Conservation (phyloP, 768 basidiomycete genomes). For the Mrakia blollopis region DNA sequence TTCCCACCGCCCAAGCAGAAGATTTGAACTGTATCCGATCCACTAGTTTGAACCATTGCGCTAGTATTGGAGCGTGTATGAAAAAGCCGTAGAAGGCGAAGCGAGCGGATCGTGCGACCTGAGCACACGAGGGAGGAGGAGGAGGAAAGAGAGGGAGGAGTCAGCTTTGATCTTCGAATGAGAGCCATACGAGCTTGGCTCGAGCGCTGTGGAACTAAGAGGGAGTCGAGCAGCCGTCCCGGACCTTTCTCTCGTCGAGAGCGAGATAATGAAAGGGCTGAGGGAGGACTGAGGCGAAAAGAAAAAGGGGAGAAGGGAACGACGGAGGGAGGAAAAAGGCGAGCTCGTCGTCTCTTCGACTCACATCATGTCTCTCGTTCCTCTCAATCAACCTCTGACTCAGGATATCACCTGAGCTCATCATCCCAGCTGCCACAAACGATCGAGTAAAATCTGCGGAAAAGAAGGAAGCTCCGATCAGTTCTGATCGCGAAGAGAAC, state of each 20-base stretch:
- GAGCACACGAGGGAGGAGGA: neutral
- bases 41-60: conserved; percentile 31
- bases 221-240: no score
- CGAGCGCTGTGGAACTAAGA: no score
- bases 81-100: conserved; percentile 31
- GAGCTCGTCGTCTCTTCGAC: neutral
- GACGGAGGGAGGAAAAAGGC: neutral
- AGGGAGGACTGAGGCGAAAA: neutral
- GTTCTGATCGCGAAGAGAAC: neutral
- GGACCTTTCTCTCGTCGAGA: no score
- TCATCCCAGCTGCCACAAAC: conserved; percentile 27
- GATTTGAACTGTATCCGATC: conserved; percentile 24
- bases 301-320: no score
- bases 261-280: neutral
- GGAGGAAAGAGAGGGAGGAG: neutral
- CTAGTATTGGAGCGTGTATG: conserved; percentile 24
- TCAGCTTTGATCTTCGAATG: no score
- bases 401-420: conserved; percentile 24
- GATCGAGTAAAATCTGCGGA: conserved; percentile 20
- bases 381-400: conserved; percentile 23
- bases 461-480: neutral
- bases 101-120: conserved; percentile 23
- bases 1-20: neutral
- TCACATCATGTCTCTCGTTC: conserved; percentile 26
- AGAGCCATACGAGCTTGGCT: no score